Percentiles rank a stretch among this genome's conserved stretches.
Evolutionary conservation across 2,329 filamentous ascomycete species (phyloP).

Genomic region (Allantophomopsis cytisporea): DNA sequence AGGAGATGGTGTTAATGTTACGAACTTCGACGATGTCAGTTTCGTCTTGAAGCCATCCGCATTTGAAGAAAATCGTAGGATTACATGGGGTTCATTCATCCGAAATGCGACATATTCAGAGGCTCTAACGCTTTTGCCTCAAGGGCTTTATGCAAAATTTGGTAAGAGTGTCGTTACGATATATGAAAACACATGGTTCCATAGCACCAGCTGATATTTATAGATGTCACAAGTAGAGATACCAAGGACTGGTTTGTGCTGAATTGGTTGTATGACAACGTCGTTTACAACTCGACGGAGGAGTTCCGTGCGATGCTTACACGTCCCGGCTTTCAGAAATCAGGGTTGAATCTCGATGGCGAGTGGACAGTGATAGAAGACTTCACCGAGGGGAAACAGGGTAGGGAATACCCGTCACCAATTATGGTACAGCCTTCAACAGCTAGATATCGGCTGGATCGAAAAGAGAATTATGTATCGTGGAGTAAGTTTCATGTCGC

Average conservation of each 20-base stretch:
- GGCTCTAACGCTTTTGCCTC: not conserved
- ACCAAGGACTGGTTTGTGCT: not conserved
- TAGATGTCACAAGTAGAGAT: not conserved
- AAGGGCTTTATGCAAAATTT: slow-evolving; percentile 6
- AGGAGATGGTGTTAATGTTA: too few species aligned
- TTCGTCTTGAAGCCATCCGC: not conserved
- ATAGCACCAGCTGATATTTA: not conserved
- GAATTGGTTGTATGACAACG: slow-evolving; percentile 2
- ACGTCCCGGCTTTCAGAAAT: slow-evolving; percentile 6
- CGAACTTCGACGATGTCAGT: not conserved
- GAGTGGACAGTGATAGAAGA: slow-evolving; percentile 8
- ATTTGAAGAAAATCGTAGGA: not conserved
- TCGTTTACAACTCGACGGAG: not conserved
- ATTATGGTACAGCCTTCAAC: slow-evolving; percentile 3
- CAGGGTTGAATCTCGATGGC: slow-evolving; percentile 5
- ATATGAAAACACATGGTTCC: too few species aligned
- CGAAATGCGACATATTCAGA: not conserved
- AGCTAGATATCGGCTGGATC: not conserved
- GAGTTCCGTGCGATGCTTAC: not conserved
- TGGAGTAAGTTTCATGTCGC: not conserved
- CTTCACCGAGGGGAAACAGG: slow-evolving; percentile 1
- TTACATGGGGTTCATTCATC: slow-evolving; percentile 1
- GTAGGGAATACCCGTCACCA: slow-evolving; percentile 1
- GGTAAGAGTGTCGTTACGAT: slow-evolving; percentile 1
- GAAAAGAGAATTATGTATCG: not conserved